Evolutionary conservation across 2,329 filamentous ascomycete genomes (phyloP).

Genomic region (Scytalidium sp.): DNA sequence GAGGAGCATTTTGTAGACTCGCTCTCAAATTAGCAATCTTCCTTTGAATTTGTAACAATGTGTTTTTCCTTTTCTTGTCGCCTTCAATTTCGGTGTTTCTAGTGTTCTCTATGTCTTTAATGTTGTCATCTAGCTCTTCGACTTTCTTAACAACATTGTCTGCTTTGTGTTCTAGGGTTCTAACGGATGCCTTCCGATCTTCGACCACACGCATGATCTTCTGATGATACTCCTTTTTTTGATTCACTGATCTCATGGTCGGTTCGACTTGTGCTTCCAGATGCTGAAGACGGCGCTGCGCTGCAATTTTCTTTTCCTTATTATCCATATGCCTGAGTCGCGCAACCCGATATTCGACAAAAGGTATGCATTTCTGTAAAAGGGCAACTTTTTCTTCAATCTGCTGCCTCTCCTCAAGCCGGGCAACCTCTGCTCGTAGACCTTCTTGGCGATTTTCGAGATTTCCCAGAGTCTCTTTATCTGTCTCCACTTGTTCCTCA

Average conservation of each 20-base stretch:
- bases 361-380: conserved; percentile 62
- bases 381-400: conserved; percentile 62
- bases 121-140: conserved; percentile 37
- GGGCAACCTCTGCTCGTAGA: conserved; percentile 78
- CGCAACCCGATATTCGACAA: conserved; percentile 61
- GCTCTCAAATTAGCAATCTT: conserved; percentile 63
- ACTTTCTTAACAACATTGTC: conserved; percentile 39
- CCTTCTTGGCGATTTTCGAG: conserved; percentile 70
- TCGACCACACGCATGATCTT: conserved; percentile 54
- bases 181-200: conserved; percentile 51
- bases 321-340: conserved; percentile 44
- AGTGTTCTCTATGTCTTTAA: conserved; percentile 38
- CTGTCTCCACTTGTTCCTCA: conserved; percentile 53
- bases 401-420: conserved; percentile 70
- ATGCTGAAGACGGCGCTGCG: conserved; percentile 53
- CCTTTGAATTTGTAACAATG: conserved; percentile 46
- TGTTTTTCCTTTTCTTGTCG: conserved; percentile 45
- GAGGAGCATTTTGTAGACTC: conserved; percentile 57
- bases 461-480: conserved; percentile 61
- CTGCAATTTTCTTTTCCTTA: conserved; percentile 52
- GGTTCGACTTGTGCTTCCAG: conserved; percentile 65
- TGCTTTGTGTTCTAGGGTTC: conserved; percentile 49
- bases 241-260: conserved; percentile 63
- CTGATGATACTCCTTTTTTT: conserved; percentile 65
- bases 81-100: conserved; percentile 47